These are phyloP conservation scores for Beauveria sp. DNA, from an alignment of 2,329 filamentous ascomycete species.

Conservation along the genomic window DNA sequence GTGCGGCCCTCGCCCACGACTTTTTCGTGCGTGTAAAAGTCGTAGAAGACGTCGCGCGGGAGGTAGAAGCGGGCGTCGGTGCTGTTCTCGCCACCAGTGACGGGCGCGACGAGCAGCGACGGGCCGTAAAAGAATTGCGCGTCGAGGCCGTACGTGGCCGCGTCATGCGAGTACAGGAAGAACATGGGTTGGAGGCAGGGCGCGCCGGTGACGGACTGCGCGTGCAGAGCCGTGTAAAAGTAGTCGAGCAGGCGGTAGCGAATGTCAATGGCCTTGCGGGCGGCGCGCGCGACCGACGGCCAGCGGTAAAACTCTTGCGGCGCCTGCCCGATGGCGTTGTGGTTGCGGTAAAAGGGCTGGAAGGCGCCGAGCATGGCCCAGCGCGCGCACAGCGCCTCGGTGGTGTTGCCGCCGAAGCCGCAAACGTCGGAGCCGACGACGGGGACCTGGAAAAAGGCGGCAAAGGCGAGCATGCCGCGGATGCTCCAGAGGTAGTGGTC, in stretches of 20 bases:
- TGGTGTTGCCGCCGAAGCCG: constrained; percentile 60
- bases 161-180: constrained; percentile 54
- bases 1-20: constrained; percentile 32
- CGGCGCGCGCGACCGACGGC: constrained; percentile 51
- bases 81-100: constrained; percentile 29
- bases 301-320: constrained; percentile 62
- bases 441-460: constrained; percentile 59
- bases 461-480: constrained; percentile 51
- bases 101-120: constrained; percentile 36
- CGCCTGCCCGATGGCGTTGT: constrained; percentile 39
- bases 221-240: constrained; percentile 62
- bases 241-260: constrained; percentile 68
- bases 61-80: constrained; percentile 37
- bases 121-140: constrained; percentile 41
- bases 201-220: constrained; percentile 51
- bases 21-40: constrained; percentile 38
- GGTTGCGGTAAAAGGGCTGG: constrained; percentile 62
- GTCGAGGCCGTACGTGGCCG: constrained; percentile 33
- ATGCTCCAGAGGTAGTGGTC: constrained; percentile 51
- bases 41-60: constrained; percentile 41
- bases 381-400: constrained; percentile 54
- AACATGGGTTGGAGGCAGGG: constrained; percentile 68
- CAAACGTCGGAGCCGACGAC: constrained; percentile 70
- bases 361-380: constrained; percentile 62
- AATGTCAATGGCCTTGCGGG: constrained; percentile 57